Base-by-base conservation (phyloP, 768 basidiomycete species). In the Lactarius akahatsu region DNA sequence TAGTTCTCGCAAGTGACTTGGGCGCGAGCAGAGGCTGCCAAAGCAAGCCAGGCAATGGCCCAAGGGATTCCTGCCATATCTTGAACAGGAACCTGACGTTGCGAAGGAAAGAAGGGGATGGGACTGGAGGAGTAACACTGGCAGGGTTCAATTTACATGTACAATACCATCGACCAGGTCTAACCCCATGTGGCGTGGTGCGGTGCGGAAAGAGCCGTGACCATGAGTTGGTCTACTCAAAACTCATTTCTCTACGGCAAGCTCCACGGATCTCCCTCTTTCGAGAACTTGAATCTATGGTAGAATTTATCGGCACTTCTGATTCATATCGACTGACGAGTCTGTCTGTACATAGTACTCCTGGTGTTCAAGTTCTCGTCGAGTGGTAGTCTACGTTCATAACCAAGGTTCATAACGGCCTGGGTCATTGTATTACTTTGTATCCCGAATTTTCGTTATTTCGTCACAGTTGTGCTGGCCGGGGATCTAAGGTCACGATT, bases 1-100 rank as follows among this genome's bases (percentile, higher is more conserved):
- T 86, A 90, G 73, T 94, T 92, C 64, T 85, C 81, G 77, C 92
- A 94, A 62, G 79, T 30, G 34, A 54, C 72, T 54, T 75, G 74
- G 50, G 71, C 71, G 59, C 10, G 54, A 26, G 43, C 61, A 0
- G 57, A 57, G 40, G 41, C 28, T 13, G 58, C 52, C 20, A 47
- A 67, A 26, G 45, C 8, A 16, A 67, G 50, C 57, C 20, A 11
- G 32, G 43, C 28, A 38, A 45, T 10, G 20, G 28, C 3, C 62
- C 66, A 67, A 52, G 41, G 28, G 26, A 20, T 1, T 30, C 34
- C 47, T 10, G 57, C 11, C 66, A 67, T 63, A 26, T 11, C 10
- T 32, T 23, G 2, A 16, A 56, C 20, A 55, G 30, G 38, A 41
- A 16, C 13, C 11, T n/a, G 9, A 9, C 20, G 3, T 1, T 9